A percentile compares a stretch with the other conserved stretches of the same genome.
Conservation (phyloP, 208 protist genomes). For the Crithidia sp. region DNA sequence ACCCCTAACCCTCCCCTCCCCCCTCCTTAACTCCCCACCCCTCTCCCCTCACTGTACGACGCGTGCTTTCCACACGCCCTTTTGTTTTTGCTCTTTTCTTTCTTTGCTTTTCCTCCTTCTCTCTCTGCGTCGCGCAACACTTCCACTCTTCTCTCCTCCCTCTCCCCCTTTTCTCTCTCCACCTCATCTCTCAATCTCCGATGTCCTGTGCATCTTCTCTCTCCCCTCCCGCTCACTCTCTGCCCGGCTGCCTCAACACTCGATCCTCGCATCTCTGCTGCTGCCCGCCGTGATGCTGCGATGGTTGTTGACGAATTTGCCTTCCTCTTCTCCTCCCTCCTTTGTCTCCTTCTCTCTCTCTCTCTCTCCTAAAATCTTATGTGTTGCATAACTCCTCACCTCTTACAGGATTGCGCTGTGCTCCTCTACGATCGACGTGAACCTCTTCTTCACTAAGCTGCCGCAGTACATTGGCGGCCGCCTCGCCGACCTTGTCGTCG, state of each 20-base stretch:
- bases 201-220: neutral
- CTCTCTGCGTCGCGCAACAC: neutral
- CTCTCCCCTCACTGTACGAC: neutral
- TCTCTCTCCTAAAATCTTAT: neutral
- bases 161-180: conserved; percentile 1
- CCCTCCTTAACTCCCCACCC: neutral
- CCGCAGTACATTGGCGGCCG: conserved; percentile 38
- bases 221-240: neutral
- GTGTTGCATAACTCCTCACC: neutral
- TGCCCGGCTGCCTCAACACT: no score
- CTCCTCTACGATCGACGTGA: conserved; percentile 47
- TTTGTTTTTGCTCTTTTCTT: neutral
- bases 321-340: neutral
- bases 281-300: no score
- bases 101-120: conserved; percentile 6
- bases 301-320: no score
- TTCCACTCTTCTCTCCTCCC: neutral
- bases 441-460: conserved; percentile 63
- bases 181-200: neutral
- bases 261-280: no score
- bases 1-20: conserved; percentile 2
- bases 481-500: conserved; percentile 52
- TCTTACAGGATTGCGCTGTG: conserved; percentile 60
- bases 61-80: neutral
- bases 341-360: neutral